phyloP scores from a whole-genome alignment of 306 rosid species.

The Fragaria ananassa region DNA sequence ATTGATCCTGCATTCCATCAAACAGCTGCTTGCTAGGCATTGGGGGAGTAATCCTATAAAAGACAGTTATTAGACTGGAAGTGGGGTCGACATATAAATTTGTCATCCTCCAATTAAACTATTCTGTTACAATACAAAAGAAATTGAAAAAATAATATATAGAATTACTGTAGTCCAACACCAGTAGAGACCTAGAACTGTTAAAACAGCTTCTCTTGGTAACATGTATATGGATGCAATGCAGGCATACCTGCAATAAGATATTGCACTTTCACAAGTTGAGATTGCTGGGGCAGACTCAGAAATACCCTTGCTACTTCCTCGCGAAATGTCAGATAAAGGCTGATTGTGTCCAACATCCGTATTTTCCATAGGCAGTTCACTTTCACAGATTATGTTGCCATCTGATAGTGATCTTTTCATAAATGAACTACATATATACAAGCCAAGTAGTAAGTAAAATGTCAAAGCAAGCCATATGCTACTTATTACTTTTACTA shows the following conservation, averaged over 20 bases:
- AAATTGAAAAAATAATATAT: background rate
- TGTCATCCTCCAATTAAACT: background rate
- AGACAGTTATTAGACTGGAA: background rate
- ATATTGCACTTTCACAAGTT: slow-evolving; percentile 47
- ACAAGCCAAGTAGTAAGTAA: slow-evolving; percentile 16
- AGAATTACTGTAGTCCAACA: background rate
- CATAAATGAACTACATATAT: slow-evolving; percentile 52
- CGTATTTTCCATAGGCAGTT: slow-evolving; percentile 23
- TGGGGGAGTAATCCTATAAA: slow-evolving; percentile 34
- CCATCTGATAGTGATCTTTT: slow-evolving; percentile 93
- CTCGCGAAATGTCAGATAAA: slow-evolving; percentile 38
- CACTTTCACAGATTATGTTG: slow-evolving; percentile 54
- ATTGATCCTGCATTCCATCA: slow-evolving; percentile 42
- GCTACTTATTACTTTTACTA: background rate
- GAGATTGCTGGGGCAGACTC: slow-evolving; percentile 52
- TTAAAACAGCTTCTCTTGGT: background rate
- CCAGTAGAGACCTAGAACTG: slow-evolving; percentile 2
- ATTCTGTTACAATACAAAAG: background rate
- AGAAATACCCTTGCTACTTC: slow-evolving; percentile 31
- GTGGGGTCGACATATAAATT: background rate
- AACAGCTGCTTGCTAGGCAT: slow-evolving; percentile 48
- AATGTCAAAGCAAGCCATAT: background rate
- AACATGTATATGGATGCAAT: slow-evolving; percentile 18
- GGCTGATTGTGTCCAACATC: slow-evolving; percentile 36
- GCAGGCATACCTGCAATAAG: slow-evolving; percentile 61